phyloP scores from a whole-genome alignment of 2,329 filamentous ascomycete species.

The Penicillium paneum region DNA sequence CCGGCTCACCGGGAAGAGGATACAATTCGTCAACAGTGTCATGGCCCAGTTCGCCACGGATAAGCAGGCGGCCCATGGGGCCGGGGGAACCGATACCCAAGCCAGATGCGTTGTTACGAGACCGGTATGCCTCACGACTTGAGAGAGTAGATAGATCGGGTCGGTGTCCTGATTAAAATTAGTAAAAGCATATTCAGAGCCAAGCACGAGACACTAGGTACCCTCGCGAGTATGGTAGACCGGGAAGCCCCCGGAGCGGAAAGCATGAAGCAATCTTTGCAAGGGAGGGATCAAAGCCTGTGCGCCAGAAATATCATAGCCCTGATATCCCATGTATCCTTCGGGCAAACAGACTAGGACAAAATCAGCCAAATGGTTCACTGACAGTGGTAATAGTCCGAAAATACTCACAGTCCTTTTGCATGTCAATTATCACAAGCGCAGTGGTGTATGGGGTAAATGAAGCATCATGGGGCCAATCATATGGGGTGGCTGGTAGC shows the following conservation, averaged over 20 bases:
- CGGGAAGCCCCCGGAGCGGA: conserved; percentile 41
- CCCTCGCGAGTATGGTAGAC: conserved; percentile 49
- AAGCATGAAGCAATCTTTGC: conserved; percentile 38
- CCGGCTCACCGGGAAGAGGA: conserved; percentile 47
- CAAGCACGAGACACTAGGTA: conserved; percentile 11
- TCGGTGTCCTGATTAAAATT: conserved; percentile 41
- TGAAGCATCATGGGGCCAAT: conserved; percentile 47
- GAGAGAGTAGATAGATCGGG: conserved; percentile 57
- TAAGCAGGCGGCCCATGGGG: conserved; percentile 56
- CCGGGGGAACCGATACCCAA: conserved; percentile 54
- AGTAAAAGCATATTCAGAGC: background rate
- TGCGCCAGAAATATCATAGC: conserved; percentile 42
- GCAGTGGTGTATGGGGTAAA: conserved; percentile 47
- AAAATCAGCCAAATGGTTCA: background rate
- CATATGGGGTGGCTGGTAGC: conserved; percentile 41
- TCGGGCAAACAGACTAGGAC: conserved; percentile 42
- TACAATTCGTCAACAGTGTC: conserved; percentile 55
- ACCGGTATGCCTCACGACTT: conserved; percentile 53
- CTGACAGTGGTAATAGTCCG: background rate
- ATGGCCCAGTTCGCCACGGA: conserved; percentile 58
- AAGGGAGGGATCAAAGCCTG: conserved; percentile 43
- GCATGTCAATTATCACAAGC: conserved; percentile 49
- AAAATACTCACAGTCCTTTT: conserved; percentile 44
- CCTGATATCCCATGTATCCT: conserved; percentile 47
- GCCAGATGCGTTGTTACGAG: conserved; percentile 50